Base-by-base conservation (phyloP, 495 filamentous ascomycete species). In the Schizothecium vesticola region DNA sequence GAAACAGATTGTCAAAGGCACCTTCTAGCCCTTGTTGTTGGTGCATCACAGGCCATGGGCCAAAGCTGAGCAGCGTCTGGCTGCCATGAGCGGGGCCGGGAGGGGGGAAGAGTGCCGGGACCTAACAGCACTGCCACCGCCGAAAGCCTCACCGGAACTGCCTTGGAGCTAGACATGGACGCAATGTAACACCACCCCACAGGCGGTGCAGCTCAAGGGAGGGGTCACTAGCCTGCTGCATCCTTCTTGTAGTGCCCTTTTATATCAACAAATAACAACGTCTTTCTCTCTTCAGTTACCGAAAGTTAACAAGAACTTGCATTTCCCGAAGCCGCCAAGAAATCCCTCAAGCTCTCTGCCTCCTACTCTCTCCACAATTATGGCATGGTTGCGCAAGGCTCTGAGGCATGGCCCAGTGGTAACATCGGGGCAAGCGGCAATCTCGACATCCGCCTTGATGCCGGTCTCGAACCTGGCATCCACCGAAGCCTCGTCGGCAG, bases 331-430 rank as follows among this genome's bases (percentile, higher is more conserved):
- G 16, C 16, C 19, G 43, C 43, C 19, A n/a, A 51, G 43, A 51
- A 51, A 51, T 8, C 43, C 43, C 43, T n/a, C 43, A 51, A 31
- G n/a, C 26, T 9, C 8, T 23, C 31, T 16, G 28, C 60, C n/a
- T 36, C 16, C 19, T 19, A 25, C 0, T 10, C 60, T 61, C 19
- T 12, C 3, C 60, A 19, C 16, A 3, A 31, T 19, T 16, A 61
- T 64, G 61, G 29, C 31, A 10, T 67, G 65, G 65, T n/a, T 28
- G n/a, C 65, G 22, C 24, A 67, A 25, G 43, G 65, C 65, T 22
- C 57, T 67, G 56, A 67, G 55, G 31, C 16, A 29, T 31, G 31
- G 58, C 21, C 26, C 57, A 0, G 65, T 59, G 25, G 36, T 24
- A n/a, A 31, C 65, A 26, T 61, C 58, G 58, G 58, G 31, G 22